Percentiles rank a stretch among this genome's conserved stretches.
Conservation (phyloP, 306 rosid genomes). For the Cicer bijugum region DNA sequence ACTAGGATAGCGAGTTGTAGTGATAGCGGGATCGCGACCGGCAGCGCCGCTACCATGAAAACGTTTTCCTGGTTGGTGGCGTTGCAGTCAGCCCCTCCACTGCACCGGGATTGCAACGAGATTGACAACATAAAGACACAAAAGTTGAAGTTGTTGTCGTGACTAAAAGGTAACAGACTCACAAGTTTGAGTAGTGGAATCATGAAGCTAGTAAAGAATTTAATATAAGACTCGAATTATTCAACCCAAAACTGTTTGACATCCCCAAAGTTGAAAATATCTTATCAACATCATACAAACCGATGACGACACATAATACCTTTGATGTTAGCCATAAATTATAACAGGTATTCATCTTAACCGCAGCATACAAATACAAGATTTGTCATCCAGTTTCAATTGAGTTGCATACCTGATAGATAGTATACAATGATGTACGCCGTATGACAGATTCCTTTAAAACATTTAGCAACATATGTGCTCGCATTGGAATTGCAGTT, state of each 20-base stretch:
- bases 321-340: constrained; percentile 18
- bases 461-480: constrained; percentile 61
- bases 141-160: neutral
- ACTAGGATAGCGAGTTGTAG: no score
- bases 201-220: constrained; percentile 13
- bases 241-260: constrained; percentile 19
- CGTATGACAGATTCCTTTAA: constrained; percentile 78
- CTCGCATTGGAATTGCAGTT: constrained; percentile 53
- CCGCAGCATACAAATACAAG: constrained; percentile 18
- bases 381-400: constrained; percentile 24
- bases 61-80: no score
- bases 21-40: no score
- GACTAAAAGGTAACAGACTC: neutral
- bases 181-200: neutral
- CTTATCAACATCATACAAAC: constrained; percentile 27
- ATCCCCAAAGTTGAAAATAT: constrained; percentile 29
- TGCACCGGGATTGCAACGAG: no score
- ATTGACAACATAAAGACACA: neutral
- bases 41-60: no score
- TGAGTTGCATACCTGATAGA: constrained; percentile 66
- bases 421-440: constrained; percentile 74
- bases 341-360: constrained; percentile 10
- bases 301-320: constrained; percentile 20
- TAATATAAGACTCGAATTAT: constrained; percentile 8
- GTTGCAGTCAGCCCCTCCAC: no score